These are phyloP conservation scores for Cyclotella choctawhatcheeana DNA, from an alignment of 108 stramenopile species.

Conservation along the genomic window DNA sequence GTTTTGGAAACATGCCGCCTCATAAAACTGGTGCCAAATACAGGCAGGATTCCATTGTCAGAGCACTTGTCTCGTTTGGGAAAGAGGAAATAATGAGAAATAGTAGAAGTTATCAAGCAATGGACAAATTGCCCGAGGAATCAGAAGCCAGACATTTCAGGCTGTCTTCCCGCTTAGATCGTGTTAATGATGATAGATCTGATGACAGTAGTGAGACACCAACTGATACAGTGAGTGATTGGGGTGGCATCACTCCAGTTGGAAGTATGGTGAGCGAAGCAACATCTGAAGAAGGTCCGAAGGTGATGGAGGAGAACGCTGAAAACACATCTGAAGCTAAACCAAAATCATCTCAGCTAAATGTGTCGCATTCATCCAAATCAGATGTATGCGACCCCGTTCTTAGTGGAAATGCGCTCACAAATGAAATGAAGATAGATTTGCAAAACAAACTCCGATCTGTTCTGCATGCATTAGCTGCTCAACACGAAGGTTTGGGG, in stretches of 20 bases:
- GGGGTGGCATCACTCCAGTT: constrained; percentile 81
- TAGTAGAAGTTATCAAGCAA: constrained; percentile 50
- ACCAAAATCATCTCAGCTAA: constrained; percentile 26
- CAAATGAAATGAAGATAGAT: constrained; percentile 74
- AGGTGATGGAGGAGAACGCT: constrained; percentile 14
- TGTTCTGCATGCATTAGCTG: constrained; percentile 82
- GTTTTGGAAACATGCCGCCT: constrained; percentile 90
- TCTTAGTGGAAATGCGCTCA: constrained; percentile 76
- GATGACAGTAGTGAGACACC: constrained; percentile 61
- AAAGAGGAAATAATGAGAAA: constrained; percentile 71
- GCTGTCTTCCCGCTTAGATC: constrained; percentile 38
- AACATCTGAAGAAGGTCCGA: constrained; percentile 10
- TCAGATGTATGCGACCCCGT: constrained; percentile 64
- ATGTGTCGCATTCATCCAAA: constrained; percentile 20
- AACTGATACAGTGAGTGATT: constrained; percentile 87
- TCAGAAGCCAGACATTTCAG: constrained; percentile 50
- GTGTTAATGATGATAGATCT: constrained; percentile 27
- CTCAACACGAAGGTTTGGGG: constrained; percentile 78
- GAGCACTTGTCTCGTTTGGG: constrained; percentile 86
- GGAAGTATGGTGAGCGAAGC: constrained; percentile 60
- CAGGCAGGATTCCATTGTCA: constrained; percentile 80
- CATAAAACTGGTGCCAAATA: constrained; percentile 81
- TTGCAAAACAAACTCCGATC: constrained; percentile 82
- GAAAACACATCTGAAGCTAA: constrained; percentile 21
- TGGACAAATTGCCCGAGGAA: constrained; percentile 68